Evolutionary conservation across 2,329 filamentous ascomycete genomes (phyloP), one percentile per base, ranked within the genome.

Genomic region (Orbilia blumenaviensis): DNA sequence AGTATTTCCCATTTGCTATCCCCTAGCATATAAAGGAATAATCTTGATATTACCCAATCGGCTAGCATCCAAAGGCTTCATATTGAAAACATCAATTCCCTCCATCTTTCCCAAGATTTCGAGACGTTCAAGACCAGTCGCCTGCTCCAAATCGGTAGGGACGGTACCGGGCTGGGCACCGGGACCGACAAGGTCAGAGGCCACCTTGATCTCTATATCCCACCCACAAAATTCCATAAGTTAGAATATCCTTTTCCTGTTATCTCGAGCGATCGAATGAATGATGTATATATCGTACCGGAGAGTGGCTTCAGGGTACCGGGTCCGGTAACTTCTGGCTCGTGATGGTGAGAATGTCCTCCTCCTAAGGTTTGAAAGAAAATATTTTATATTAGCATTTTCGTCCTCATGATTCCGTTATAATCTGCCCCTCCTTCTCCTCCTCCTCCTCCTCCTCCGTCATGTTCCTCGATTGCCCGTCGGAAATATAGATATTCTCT

Each of bases 51-150:
- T 87, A 92, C 94, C 94, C 85, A 88, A 89, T 83, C 95, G 90
- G 84, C 91, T 95, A 79, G 94, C 88, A 84, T 98, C 95, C 81
- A 99, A 89, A 78, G 95, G 95, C 85, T 89, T 91, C 95, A 98
- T 97, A 86, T 99, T 94, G 87, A 99, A 99, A 83, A 98, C 87
- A 83, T 99, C 95, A 81, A 97, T 87, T 80, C 95, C 94, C 88
- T 98, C 93, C 91, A 98, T 97, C 90, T 99, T 99, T 86, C 95
- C 95, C 84, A 99, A 88, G 82, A 99, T 95, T 86, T 99, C 95
- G 81, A 99, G 89, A 89, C 95, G 94, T 88, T 99, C 95, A 77
- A 98, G 88, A 92, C 95, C 95, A 81, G 95, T 98, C 76, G 95
- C 86, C 85, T 99, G 95, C 84, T 98, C 93, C 83, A 96, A 85